Percentiles rank a stretch among this genome's conserved stretches.
Conservation (phyloP, 176 grass and related monocot species). For the Triticum timopheevii region DNA sequence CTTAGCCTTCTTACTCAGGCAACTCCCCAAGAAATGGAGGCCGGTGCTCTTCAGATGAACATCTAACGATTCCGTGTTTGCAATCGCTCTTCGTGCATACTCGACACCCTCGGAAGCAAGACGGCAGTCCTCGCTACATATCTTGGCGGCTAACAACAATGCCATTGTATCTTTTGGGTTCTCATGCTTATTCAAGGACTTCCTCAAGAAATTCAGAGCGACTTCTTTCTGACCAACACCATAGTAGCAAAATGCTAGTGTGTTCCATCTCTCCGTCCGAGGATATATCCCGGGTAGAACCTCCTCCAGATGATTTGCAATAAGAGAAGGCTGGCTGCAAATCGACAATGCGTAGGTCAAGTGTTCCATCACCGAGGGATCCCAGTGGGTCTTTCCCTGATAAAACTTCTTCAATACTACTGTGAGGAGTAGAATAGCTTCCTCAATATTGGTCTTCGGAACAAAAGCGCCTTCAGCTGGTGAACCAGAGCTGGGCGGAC, state of each 20-base stretch:
- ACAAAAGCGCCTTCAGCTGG: conserved; percentile 70
- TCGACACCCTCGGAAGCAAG: conserved; percentile 65
- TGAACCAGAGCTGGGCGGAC: conserved; percentile 48
- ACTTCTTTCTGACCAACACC: conserved; percentile 47
- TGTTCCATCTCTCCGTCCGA: conserved; percentile 70
- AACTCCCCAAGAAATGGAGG: conserved; percentile 68
- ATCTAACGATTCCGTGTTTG: conserved; percentile 35
- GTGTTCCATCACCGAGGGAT: conserved; percentile 83
- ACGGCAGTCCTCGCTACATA: conserved; percentile 61
- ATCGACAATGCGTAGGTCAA: conserved; percentile 69
- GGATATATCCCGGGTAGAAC: conserved; percentile 78
- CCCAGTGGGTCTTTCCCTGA: conserved; percentile 75
- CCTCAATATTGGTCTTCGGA: conserved; percentile 84
- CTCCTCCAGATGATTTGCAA: conserved; percentile 73
- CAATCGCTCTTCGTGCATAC: conserved; percentile 62
- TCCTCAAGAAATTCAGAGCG: conserved; percentile 77
- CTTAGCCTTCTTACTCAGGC: conserved; percentile 68
- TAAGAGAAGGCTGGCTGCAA: conserved; percentile 53
- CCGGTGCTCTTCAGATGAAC: conserved; percentile 57
- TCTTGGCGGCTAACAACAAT: conserved; percentile 71
- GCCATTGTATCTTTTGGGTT: conserved; percentile 70
- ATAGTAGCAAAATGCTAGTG: conserved; percentile 80
- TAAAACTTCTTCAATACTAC: conserved; percentile 74
- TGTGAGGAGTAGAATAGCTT: conserved; percentile 79
- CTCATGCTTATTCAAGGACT: conserved; percentile 76